Conservation (phyloP, 352 stramenopile species). For the Globisporangium takayamanum region DNA sequence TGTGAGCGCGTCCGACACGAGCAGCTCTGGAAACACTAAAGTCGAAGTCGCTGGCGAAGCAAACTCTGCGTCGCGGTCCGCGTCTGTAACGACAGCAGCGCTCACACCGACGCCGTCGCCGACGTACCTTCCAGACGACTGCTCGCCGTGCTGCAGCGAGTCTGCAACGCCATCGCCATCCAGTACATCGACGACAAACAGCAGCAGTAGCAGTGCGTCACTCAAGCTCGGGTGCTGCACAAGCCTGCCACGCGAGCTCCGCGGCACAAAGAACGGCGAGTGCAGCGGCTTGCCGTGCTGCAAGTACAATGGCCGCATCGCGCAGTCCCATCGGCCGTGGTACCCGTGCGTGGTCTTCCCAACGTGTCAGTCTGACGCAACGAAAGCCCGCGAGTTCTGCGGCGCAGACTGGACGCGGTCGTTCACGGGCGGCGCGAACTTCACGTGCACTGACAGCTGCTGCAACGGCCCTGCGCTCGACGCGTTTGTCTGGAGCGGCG, state of each 20-base stretch:
- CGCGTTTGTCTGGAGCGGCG: slow-evolving; percentile 65
- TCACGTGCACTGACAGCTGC: slow-evolving; percentile 64
- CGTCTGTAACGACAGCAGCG: not conserved
- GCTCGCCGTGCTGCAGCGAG: slow-evolving; percentile 45
- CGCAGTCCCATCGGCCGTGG: slow-evolving; percentile 72
- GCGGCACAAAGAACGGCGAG: slow-evolving; percentile 51
- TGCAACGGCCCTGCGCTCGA: slow-evolving; percentile 59
- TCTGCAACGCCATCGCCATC: slow-evolving; percentile 14
- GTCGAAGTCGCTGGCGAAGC: slow-evolving; percentile 6
- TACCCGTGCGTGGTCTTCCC: slow-evolving; percentile 80
- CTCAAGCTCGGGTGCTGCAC: slow-evolving; percentile 46
- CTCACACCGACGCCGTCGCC: slow-evolving; percentile 9
- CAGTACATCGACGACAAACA: slow-evolving; percentile 3
- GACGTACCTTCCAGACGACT: slow-evolving; percentile 40
- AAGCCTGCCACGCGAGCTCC: slow-evolving; percentile 36
- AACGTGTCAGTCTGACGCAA: slow-evolving; percentile 59
- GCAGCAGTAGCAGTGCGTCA: not conserved
- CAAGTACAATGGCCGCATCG: slow-evolving; percentile 45
- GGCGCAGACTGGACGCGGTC: slow-evolving; percentile 40
- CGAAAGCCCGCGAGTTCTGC: slow-evolving; percentile 55
- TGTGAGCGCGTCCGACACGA: not conserved
- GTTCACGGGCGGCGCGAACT: slow-evolving; percentile 46
- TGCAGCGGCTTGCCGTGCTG: slow-evolving; percentile 79
- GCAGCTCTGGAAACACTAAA: not conserved
- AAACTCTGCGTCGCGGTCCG: not conserved